Base-by-base conservation (phyloP, 2,329 filamentous ascomycete species). In the Mycosphaerelloides madeirae region DNA sequence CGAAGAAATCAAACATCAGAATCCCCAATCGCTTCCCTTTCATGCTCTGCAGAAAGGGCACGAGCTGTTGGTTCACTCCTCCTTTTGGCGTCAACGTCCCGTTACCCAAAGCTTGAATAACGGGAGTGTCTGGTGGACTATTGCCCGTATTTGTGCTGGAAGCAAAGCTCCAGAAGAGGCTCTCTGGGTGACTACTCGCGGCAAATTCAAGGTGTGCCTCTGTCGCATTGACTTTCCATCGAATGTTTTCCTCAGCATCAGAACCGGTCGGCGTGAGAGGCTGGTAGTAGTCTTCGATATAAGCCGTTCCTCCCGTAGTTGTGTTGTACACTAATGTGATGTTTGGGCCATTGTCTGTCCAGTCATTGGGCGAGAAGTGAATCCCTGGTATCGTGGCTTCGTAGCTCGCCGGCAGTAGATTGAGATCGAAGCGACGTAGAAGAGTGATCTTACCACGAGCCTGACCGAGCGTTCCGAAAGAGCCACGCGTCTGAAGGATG, bases 1-100 rank as follows among this genome's bases (percentile, higher is more conserved):
- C 68, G 51, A 67, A 77, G 50, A 73, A 77, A 52, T 77, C 74
- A 57, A 77, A 67, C 62, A 77, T 74, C 12, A 76, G 67, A 48
- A 77, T 71, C 0, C 74, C 74, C n/a, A 76, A 38, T 39, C 74
- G 64, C 55, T 69, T 66, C 2, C 72, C 71, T 20, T 60, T 64
- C 44, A 68, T 49, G 3, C 49, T 35, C 39, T 62, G 46, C 19
- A 77, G 50, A 18, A 69, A 61, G 1, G 59, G 44, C 4, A 68
- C 43, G 2, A 77, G 50, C 36, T 64, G 61, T 14, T 73, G 57
- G 49, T 77, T 77, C 0, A 77, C 67, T 3, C 73, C 73, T 1
- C 66, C 65, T 1, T 56, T 33, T 1, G 66, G 69, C 20, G 69
- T 71, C 7, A 55, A 52, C 0, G 54, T 56, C 4, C 54, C 58